These are phyloP conservation scores for Penicillium oxalicum DNA, from an alignment of 2,329 filamentous ascomycete genomes.

Conservation along the genomic window DNA sequence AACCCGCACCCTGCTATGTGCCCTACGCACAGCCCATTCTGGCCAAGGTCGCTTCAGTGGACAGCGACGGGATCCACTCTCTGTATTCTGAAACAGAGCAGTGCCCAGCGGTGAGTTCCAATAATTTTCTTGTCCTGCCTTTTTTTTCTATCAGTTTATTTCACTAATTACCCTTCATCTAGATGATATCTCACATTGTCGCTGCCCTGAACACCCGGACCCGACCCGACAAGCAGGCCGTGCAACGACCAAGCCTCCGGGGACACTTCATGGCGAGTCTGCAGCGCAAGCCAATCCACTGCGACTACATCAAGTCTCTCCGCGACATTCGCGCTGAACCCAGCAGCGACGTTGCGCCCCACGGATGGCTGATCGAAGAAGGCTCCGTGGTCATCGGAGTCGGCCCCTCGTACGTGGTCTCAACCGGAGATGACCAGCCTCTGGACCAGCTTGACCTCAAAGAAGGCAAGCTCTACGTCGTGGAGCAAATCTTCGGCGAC, in stretches of 20 bases:
- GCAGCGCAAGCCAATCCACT: constrained; percentile 11
- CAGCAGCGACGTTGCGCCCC: constrained; percentile 9
- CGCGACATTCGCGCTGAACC: constrained; percentile 22
- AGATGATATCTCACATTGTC: background rate
- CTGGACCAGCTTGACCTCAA: constrained; percentile 26
- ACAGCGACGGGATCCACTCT: too few relatives aligned
- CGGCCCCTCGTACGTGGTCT: constrained; percentile 20
- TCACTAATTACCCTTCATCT: too few relatives aligned
- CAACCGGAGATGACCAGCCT: constrained; percentile 11
- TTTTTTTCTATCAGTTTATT: too few relatives aligned
- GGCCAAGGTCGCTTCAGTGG: too few relatives aligned
- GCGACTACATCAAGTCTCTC: constrained; percentile 19
- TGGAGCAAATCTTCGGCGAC: constrained; percentile 30
- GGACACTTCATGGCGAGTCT: background rate
- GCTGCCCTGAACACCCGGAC: background rate
- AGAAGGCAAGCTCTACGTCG: constrained; percentile 26
- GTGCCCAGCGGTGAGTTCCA: too few relatives aligned
- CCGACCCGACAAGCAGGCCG: background rate
- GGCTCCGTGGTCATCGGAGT: constrained; percentile 27
- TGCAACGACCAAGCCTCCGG: background rate
- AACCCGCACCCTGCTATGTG: too few relatives aligned
- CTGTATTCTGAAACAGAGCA: too few relatives aligned
- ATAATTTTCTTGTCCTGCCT: too few relatives aligned
- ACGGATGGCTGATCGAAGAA: constrained; percentile 24
- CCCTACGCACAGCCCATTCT: too few relatives aligned